These are phyloP conservation scores for Schoenoplectus tabernaemontani DNA, from an alignment of 202 grass and related monocot species.

Conservation along the genomic window DNA sequence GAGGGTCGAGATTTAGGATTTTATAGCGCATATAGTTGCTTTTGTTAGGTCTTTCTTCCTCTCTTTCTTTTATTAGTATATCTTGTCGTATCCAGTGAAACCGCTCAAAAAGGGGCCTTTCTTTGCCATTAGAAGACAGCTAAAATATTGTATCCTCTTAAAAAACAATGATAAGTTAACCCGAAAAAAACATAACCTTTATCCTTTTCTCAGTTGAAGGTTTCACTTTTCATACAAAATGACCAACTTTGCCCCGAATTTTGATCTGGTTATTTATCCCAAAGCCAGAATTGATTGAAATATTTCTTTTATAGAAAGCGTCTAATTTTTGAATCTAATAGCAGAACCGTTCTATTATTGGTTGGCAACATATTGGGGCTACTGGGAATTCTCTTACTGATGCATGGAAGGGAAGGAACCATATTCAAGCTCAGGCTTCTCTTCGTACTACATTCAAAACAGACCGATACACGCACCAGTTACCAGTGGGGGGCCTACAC, in stretches of 20 bases:
- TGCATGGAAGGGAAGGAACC: constrained; percentile 82
- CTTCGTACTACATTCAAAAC: constrained; percentile 46
- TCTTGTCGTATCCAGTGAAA: neutral
- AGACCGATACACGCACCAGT: constrained; percentile 12
- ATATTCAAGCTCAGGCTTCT: constrained; percentile 50
- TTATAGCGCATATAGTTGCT: neutral
- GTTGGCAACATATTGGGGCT: neutral
- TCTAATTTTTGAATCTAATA: neutral
- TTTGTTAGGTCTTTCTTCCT: neutral
- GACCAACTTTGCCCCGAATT: neutral
- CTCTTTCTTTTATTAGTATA: neutral
- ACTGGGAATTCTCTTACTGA: constrained; percentile 26
- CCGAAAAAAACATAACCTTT: neutral
- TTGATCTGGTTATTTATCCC: neutral
- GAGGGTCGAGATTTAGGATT: neutral
- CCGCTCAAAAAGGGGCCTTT: neutral
- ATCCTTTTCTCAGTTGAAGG: neutral
- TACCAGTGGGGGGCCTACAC: constrained; percentile 11
- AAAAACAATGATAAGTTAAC: neutral
- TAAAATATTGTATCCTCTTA: neutral
- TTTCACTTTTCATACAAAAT: neutral
- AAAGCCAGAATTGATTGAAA: neutral
- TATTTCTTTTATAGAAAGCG: neutral
- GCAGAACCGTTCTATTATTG: neutral
- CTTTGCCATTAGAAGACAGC: constrained; percentile 3